Base-by-base conservation (phyloP, 768 basidiomycete genomes). In the Chalciporus pseudorubinellus region DNA sequence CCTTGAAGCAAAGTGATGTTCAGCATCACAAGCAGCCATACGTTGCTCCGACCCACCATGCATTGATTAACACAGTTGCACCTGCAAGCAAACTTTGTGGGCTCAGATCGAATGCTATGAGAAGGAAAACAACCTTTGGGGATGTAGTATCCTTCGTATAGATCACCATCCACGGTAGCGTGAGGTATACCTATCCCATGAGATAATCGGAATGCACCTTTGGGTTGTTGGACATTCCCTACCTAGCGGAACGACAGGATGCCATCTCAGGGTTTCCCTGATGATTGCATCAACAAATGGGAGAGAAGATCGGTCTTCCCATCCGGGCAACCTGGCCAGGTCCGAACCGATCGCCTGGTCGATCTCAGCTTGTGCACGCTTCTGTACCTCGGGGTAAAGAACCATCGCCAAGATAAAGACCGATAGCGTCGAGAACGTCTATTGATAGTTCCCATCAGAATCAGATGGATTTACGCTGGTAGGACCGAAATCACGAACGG, bases 101-200 rank as follows among this genome's bases (percentile, higher is more conserved):
- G 19, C 14, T 26, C 14, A 36, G 20, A 16, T n/a, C n/a, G 5
- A 7, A 26, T 2, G 4, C 3, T 18, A 16, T 16, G 14, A 12
- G n/a, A 21, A 46, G 16, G 13, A 14, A 20, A 14, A 20, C 12
- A 33, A 49, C 47, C 47, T 52, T 72, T 72, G 8, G 81, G 81
- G 42, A 84, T 83, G 11, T 74, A 58, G 48, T 78, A 77, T 7
- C 73, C 72, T 33, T 69, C 62, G 52, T 75, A 77, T 14, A 68
- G 50, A 39, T 75, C 76, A 43, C 75, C 72, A 36, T 70, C 52
- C 1, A 70, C 71, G 10, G 64, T 46, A 7, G 56, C 48, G 39
- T 69, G 69, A 7, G 65, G 60, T 13, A 68, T 41, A 16, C 58
- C 62, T 52, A 13, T n/a, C 39, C n/a, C 9, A 24, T 10, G 0